phyloP scores from a whole-genome alignment of 805 yeast genomes.

The Crinitomyces ghanaensis region DNA sequence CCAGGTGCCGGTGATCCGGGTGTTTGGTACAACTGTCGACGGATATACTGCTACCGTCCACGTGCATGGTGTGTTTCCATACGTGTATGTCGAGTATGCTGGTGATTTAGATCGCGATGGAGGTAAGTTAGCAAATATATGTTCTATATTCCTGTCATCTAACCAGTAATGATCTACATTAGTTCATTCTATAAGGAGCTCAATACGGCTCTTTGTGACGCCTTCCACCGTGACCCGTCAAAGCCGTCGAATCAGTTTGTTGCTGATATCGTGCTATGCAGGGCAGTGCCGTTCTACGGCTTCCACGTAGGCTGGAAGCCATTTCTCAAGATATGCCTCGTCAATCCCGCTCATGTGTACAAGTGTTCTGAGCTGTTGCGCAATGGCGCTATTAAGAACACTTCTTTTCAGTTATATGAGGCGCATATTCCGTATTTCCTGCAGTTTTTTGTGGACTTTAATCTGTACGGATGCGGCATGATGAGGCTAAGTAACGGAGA shows the following conservation, averaged over 20 bases:
- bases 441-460: slow-evolving; percentile 76
- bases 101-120: slow-evolving; percentile 26
- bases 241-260: slow-evolving; percentile 17
- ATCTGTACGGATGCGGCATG: slow-evolving; percentile 80
- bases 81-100: slow-evolving; percentile 54
- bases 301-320: slow-evolving; percentile 53
- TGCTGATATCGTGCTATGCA: slow-evolving; percentile 36
- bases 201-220: slow-evolving; percentile 19
- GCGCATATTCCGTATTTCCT: slow-evolving; percentile 66
- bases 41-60: slow-evolving; percentile 57
- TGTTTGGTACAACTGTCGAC: slow-evolving; percentile 59
- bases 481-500: slow-evolving; percentile 29
- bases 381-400: slow-evolving; percentile 33
- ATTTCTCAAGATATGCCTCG: slow-evolving; percentile 55
- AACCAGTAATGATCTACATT: slow-evolving; percentile 12
- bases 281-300: slow-evolving; percentile 78
- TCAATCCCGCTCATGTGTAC: slow-evolving; percentile 48
- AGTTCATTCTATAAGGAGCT: slow-evolving; percentile 14
- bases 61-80: slow-evolving; percentile 78
- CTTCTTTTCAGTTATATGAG: slow-evolving; percentile 48
- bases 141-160: not conserved
- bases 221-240: slow-evolving; percentile 17
- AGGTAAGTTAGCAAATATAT: slow-evolving; percentile 2
- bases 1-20: slow-evolving; percentile 61
- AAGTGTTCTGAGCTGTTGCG: slow-evolving; percentile 42